phyloP scores from a whole-genome alignment of 2,329 filamentous ascomycete species.

The Acrodontium crateriforme region DNA sequence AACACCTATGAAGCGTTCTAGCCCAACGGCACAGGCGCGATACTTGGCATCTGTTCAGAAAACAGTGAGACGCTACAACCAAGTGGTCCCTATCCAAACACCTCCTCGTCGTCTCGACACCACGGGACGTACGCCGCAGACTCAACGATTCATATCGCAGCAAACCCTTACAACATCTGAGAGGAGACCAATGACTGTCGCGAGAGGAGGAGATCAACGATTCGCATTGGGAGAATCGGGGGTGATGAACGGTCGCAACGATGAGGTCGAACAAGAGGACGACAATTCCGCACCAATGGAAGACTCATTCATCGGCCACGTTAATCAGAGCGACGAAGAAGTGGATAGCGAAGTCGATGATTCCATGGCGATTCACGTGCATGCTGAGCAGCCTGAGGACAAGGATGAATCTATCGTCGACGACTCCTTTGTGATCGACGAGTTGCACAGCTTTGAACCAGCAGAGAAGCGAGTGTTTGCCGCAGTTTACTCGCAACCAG shows the following conservation, averaged over 20 bases:
- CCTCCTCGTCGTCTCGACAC: slow-evolving; percentile 10
- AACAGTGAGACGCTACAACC: slow-evolving; percentile 3
- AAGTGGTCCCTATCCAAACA: slow-evolving; percentile 8
- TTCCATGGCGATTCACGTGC: not conserved
- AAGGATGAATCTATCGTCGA: slow-evolving; percentile 6
- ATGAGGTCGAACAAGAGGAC: slow-evolving; percentile 2
- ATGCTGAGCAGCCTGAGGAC: not conserved
- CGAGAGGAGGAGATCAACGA: slow-evolving; percentile 10
- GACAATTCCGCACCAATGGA: not conserved
- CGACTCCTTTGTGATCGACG: not conserved
- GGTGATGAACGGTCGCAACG: slow-evolving; percentile 3
- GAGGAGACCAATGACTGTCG: slow-evolving; percentile 13
- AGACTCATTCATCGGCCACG: too few species aligned
- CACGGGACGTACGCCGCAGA: slow-evolving; percentile 14
- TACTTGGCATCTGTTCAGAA: slow-evolving; percentile 9
- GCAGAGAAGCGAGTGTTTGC: slow-evolving; percentile 5
- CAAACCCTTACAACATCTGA: slow-evolving; percentile 8
- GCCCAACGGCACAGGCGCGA: slow-evolving; percentile 7
- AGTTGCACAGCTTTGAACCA: too few species aligned
- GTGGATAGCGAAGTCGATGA: slow-evolving; percentile 1
- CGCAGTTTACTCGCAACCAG: slow-evolving; percentile 2
- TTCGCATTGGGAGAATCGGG: slow-evolving; percentile 4
- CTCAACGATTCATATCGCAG: slow-evolving; percentile 12
- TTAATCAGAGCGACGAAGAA: slow-evolving; percentile 3
- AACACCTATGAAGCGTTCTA: slow-evolving; percentile 19